Evolutionary conservation across 306 rosid genomes (phyloP).

Genomic region (Hippophae gyantsensis): DNA sequence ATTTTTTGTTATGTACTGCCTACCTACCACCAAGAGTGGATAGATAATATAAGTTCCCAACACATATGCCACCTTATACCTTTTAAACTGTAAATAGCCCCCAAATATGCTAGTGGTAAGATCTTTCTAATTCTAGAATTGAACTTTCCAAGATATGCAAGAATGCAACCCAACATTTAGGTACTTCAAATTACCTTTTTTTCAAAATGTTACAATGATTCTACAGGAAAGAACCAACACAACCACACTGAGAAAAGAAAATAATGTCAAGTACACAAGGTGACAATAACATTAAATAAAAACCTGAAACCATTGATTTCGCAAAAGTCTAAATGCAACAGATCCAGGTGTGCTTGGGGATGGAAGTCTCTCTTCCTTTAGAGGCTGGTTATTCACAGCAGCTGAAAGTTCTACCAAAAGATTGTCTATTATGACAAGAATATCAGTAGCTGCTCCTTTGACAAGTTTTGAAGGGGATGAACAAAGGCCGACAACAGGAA

Average conservation of each 20-base stretch:
- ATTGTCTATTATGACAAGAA: slow-evolving; percentile 59
- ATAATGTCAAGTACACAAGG: background rate
- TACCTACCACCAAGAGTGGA: slow-evolving; percentile 14
- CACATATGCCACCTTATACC: background rate
- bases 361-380: slow-evolving; percentile 29
- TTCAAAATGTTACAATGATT: background rate
- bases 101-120: no score
- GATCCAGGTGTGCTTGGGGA: slow-evolving; percentile 59
- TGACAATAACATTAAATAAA: background rate
- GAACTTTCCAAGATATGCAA: no score
- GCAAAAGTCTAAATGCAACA: slow-evolving; percentile 50
- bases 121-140: no score
- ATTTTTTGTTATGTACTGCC: no score
- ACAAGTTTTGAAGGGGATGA: slow-evolving; percentile 84
- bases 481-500: slow-evolving; percentile 71
- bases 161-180: no score
- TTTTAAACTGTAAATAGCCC: no score
- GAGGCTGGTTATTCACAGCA: slow-evolving; percentile 29
- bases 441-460: slow-evolving; percentile 61
- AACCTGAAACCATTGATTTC: slow-evolving; percentile 72
- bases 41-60: background rate
- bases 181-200: no score
- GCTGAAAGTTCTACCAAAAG: slow-evolving; percentile 34
- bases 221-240: slow-evolving; percentile 1
- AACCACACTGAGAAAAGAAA: background rate